These are phyloP conservation scores for Alternaria metachromatica DNA, from an alignment of 2,329 filamentous ascomycete species.

Conservation along the genomic window DNA sequence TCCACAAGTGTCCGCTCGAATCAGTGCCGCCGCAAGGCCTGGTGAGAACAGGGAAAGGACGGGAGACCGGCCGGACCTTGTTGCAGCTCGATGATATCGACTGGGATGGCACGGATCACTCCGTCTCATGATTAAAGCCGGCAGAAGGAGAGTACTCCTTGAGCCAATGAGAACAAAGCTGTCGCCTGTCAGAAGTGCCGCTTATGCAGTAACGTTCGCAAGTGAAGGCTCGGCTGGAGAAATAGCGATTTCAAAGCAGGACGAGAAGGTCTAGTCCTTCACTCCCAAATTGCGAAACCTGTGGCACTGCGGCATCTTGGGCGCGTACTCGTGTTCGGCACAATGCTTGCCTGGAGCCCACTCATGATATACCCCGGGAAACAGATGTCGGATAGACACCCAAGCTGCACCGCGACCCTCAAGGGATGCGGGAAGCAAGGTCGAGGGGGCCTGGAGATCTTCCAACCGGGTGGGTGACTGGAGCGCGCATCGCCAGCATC, in stretches of 20 bases:
- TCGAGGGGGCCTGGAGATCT: conserved; percentile 48
- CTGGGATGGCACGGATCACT: conserved; percentile 41
- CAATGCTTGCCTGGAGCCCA: conserved; percentile 14
- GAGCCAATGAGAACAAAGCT: conserved; percentile 34
- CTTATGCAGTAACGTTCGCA: conserved; percentile 50
- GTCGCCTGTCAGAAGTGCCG: conserved; percentile 39
- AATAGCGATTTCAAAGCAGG: conserved; percentile 43
- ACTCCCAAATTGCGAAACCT: conserved; percentile 25
- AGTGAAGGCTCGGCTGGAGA: conserved; percentile 42
- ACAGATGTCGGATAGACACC: conserved; percentile 24
- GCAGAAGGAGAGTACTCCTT: conserved; percentile 28
- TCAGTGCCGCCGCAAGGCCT: conserved; percentile 27
- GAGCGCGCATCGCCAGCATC: conserved; percentile 11
- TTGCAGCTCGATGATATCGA: conserved; percentile 24
- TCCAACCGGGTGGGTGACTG: conserved; percentile 26
- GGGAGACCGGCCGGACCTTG: conserved; percentile 43
- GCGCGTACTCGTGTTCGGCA: conserved; percentile 24
- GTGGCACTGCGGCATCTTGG: conserved; percentile 27
- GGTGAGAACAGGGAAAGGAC: conserved; percentile 35
- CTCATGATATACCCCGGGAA: background rate
- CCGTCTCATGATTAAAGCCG: conserved; percentile 39
- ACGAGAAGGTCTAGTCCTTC: conserved; percentile 17
- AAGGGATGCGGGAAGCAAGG: conserved; percentile 48
- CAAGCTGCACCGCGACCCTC: conserved; percentile 39
- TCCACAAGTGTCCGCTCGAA: conserved; percentile 41